Evolutionary conservation across 148 eudicot genomes (phyloP).

Genomic region (Rhododendron kiyosumense): DNA sequence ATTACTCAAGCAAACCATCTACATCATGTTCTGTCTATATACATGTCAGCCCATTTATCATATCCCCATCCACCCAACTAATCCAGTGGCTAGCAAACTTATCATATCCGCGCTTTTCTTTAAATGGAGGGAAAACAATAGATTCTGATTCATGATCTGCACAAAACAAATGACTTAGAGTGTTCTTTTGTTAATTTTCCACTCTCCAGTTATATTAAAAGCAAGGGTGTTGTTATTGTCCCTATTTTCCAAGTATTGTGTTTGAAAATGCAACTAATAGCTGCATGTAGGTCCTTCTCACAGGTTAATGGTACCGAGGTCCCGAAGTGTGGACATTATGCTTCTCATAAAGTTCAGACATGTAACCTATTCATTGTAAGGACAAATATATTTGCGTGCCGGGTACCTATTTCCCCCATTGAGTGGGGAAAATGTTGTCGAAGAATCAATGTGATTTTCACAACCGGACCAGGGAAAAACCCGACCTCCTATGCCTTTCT

Average conservation of each 20-base stretch:
- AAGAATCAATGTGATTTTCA: neutral
- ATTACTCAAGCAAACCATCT: no score
- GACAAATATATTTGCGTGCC: neutral
- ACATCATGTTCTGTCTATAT: no score
- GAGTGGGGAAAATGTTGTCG: neutral
- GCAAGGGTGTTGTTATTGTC: neutral
- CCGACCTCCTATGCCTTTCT: neutral
- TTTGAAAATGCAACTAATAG: neutral
- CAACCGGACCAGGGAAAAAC: neutral
- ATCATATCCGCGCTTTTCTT: neutral
- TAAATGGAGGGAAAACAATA: neutral
- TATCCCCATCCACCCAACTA: no score
- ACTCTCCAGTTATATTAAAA: neutral
- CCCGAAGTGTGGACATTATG: neutral
- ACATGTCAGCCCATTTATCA: no score
- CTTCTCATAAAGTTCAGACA: neutral
- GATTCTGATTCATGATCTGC: neutral
- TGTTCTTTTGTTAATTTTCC: neutral
- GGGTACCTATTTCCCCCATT: neutral
- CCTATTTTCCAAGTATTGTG: neutral
- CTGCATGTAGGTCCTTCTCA: neutral
- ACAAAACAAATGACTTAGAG: neutral
- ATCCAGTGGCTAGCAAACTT: no score
- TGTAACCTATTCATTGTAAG: neutral
- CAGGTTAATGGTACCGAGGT: neutral